Evolutionary conservation across 148 eudicot species (phyloP).

Genomic region (Vaccinium corymbosum): DNA sequence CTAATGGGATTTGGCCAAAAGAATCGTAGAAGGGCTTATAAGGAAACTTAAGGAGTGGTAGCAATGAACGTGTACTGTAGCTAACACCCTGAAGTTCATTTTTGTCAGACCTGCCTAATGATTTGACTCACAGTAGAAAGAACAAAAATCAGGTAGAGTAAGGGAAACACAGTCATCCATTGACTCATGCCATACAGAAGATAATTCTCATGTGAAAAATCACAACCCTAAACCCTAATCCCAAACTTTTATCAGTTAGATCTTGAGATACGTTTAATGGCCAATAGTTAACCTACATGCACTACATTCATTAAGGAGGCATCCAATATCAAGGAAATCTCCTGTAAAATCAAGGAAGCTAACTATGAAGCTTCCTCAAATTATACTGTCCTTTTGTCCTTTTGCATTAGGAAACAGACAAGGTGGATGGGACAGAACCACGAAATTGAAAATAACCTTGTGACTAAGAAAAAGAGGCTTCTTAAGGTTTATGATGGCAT

Average conservation of each 20-base stretch:
- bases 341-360: constrained; percentile 5
- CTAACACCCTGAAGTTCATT: not conserved
- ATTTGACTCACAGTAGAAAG: not conserved
- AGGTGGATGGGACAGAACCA: not conserved
- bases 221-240: not conserved
- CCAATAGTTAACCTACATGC: not conserved
- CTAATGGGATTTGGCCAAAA: not conserved
- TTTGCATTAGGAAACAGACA: constrained; percentile 12
- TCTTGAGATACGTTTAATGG: not conserved
- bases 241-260: not conserved
- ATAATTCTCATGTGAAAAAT: not conserved
- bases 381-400: not conserved
- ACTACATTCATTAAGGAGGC: not conserved
- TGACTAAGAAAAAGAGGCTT: constrained; percentile 1
- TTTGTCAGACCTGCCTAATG: not conserved
- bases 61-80: not conserved
- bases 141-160: not conserved
- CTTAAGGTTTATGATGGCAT: not conserved
- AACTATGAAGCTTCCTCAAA: constrained; percentile 16
- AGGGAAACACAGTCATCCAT: not conserved
- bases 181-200: not conserved
- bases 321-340: constrained; percentile 8
- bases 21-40: not conserved
- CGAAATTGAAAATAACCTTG: not conserved
- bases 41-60: constrained; percentile 10